These are phyloP conservation scores for Ophiocordyceps robertsii DNA, from an alignment of 2,329 filamentous ascomycete genomes.

Conservation along the genomic window DNA sequence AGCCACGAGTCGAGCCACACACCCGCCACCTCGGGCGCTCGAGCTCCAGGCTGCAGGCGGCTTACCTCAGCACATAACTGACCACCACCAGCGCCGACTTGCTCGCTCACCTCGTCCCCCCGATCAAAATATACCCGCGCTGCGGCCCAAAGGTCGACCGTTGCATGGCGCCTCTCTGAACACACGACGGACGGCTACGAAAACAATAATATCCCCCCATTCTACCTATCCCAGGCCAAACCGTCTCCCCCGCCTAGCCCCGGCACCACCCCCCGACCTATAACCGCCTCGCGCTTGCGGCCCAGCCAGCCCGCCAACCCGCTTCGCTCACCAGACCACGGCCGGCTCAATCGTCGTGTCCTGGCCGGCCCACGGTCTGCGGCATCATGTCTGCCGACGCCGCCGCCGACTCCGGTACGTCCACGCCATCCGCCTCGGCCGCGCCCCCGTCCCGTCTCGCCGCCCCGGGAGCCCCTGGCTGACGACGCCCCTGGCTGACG, in stretches of 20 bases:
- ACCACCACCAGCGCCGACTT: too few relatives aligned
- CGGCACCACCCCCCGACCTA: too few relatives aligned
- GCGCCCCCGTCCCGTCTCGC: neutral
- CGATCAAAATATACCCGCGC: conserved; percentile 2
- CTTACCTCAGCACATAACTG: too few relatives aligned
- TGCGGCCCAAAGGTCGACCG: neutral
- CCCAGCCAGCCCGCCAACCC: neutral
- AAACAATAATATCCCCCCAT: neutral
- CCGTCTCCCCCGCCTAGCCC: neutral
- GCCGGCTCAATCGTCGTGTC: neutral
- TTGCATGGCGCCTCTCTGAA: neutral
- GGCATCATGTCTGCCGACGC: conserved; percentile 11
- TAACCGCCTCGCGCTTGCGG: too few relatives aligned
- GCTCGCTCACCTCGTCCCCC: too few relatives aligned
- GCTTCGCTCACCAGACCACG: neutral
- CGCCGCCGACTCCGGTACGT: conserved; percentile 11
- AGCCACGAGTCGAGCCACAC: too few relatives aligned
- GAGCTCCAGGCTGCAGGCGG: too few relatives aligned
- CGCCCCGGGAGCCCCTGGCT: conserved; percentile 2
- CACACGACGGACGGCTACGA: too few relatives aligned
- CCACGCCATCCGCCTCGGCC: neutral
- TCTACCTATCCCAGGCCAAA: neutral
- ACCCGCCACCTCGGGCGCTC: too few relatives aligned
- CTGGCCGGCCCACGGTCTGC: neutral
- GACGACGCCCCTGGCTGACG: conserved; percentile 4